Evolutionary conservation across 140 eudicot species (phyloP).

Genomic region (Cichorium intybus): DNA sequence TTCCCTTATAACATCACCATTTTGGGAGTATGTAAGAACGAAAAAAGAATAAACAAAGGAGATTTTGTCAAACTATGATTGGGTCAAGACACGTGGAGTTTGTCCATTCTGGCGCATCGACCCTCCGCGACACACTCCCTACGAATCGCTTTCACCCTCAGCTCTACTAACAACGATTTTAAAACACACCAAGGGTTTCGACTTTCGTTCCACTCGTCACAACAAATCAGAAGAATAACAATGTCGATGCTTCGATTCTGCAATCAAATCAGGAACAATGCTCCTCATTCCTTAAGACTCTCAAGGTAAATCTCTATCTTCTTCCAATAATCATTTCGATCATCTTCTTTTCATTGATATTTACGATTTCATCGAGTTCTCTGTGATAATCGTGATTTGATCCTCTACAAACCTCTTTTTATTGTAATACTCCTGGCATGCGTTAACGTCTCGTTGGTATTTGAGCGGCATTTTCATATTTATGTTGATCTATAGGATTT

Average conservation of each 20-base stretch:
- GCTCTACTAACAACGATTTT: background rate
- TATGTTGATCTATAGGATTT: background rate
- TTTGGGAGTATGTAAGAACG: background rate
- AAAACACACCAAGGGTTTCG: conserved; percentile 16
- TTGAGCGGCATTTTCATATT: background rate
- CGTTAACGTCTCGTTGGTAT: background rate
- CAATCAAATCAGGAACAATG: conserved; percentile 15
- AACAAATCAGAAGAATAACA: background rate
- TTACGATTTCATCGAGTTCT: background rate
- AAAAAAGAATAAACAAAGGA: background rate
- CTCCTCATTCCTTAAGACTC: conserved; percentile 7
- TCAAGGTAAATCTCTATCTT: conserved; percentile 4
- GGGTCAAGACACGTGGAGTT: conserved; percentile 14
- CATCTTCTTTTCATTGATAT: background rate
- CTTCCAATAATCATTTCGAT: background rate
- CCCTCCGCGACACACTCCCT: conserved; percentile 9
- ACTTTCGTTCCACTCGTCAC: background rate
- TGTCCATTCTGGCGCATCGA: conserved; percentile 6
- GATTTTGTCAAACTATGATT: conserved; percentile 5
- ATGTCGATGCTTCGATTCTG: conserved; percentile 34
- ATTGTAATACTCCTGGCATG: background rate
- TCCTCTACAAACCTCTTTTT: background rate
- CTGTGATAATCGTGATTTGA: background rate
- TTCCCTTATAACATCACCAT: background rate
- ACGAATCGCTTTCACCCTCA: conserved; percentile 7